Base-by-base conservation (phyloP, 352 stramenopile genomes). In the Phytophthora multivora region DNA sequence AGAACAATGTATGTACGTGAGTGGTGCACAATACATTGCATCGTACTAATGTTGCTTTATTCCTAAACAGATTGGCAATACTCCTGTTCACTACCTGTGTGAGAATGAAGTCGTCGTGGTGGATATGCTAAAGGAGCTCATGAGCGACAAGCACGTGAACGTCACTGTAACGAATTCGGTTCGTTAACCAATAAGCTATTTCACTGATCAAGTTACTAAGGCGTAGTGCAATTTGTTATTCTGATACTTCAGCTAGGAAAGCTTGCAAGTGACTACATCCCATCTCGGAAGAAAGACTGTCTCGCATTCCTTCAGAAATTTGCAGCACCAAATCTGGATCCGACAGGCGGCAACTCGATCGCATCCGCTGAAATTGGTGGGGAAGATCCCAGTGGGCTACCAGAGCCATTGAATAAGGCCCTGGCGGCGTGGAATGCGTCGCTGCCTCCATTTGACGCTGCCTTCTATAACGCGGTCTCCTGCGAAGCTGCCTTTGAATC, bases 381-480 rank as follows among this genome's bases (percentile, higher is more conserved):
- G 11, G 86, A 94, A 66, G 86, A 92, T 36, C 53, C 79, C 2
- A 73, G 57, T 0, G 83, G 91, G 28, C 64, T 94, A 7, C 71
- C 80, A 7, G 54, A 76, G 6, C 54, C 73, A 12, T 71, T 89
- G 16, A 73, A 75, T 18, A 62, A 63, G 19, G 60, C 71, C 7
- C 59, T 94, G 7, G 53, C 26, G 0, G 39, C 56, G n/a, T 94
- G 86, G 86, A 94, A 94, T 53, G 59, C 69, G 9, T 90, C 79
- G 30, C 61, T 94, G 6, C 86, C 86, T 15, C 83, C 86, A 35
- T 91, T 91, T 66, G 83, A 94, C 52, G 75, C 75, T 49, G 59
- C 72, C 4, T 93, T 94, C 41, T 94, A 94, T 72, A 77, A 84
- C 39, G 81, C 81, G 4, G 51, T 94, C 33, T 94, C 78, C 40